phyloP scores from a whole-genome alignment of 2,329 filamentous ascomycete genomes.

The Pestalotiopsis sp. region DNA sequence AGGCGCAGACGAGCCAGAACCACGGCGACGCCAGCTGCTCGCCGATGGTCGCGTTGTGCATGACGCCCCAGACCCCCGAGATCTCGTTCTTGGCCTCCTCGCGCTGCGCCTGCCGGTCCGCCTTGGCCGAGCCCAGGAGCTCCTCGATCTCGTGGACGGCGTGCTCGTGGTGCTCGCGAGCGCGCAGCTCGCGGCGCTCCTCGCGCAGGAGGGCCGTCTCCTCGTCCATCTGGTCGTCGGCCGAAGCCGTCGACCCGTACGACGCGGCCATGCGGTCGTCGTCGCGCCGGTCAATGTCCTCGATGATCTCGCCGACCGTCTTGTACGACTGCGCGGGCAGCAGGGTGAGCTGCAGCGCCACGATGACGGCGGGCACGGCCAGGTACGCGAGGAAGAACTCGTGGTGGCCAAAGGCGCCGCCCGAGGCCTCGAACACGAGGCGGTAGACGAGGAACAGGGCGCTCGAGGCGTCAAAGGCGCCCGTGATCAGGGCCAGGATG shows the following conservation, averaged over 20 bases:
- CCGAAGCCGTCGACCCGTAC: slow-evolving; percentile 22
- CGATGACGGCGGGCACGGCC: slow-evolving; percentile 67
- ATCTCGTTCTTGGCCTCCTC: slow-evolving; percentile 71
- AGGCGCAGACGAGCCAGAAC: slow-evolving; percentile 82
- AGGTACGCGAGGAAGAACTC: slow-evolving; percentile 76
- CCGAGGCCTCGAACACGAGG: slow-evolving; percentile 64
- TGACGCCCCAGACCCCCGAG: slow-evolving; percentile 83
- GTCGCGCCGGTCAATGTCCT: slow-evolving; percentile 62
- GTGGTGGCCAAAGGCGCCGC: slow-evolving; percentile 58
- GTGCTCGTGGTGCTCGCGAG: slow-evolving; percentile 60
- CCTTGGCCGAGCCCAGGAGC: slow-evolving; percentile 66
- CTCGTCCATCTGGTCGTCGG: slow-evolving; percentile 59
- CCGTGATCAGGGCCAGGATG: slow-evolving; percentile 79
- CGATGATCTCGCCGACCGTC: slow-evolving; percentile 80
- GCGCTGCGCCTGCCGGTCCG: slow-evolving; percentile 62
- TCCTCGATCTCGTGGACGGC: slow-evolving; percentile 72
- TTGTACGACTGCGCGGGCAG: slow-evolving; percentile 81
- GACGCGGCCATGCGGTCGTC: slow-evolving; percentile 27
- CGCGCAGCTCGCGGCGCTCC: slow-evolving; percentile 57
- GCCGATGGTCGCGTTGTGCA: slow-evolving; percentile 71
- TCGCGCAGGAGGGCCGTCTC: slow-evolving; percentile 56
- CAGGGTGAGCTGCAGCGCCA: slow-evolving; percentile 67
- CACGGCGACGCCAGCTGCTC: slow-evolving; percentile 79
- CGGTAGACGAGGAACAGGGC: slow-evolving; percentile 77
- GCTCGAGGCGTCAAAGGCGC: slow-evolving; percentile 82